Percentiles rank a stretch among this genome's conserved stretches.
Conservation (phyloP, 2,329 filamentous ascomycete genomes). For the Ceratocystis ficicola region DNA sequence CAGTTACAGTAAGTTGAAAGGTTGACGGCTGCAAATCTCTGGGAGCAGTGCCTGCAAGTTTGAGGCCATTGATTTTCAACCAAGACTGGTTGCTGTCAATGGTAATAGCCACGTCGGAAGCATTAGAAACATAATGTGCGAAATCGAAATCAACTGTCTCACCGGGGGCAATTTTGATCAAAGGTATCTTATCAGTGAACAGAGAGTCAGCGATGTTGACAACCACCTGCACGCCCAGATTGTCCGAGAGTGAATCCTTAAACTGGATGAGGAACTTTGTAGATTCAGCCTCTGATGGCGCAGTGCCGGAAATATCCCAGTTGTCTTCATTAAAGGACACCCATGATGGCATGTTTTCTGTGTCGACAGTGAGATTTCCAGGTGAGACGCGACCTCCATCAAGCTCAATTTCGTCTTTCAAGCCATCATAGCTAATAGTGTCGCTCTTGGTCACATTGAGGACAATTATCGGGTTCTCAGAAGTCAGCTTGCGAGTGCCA, state of each 20-base stretch:
- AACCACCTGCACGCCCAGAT: slow-evolving; percentile 42
- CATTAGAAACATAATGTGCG: slow-evolving; percentile 32
- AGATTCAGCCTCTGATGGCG: slow-evolving; percentile 45
- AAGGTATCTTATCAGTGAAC: slow-evolving; percentile 31
- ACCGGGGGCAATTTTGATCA: slow-evolving; percentile 33
- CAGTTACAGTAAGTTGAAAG: slow-evolving; percentile 17
- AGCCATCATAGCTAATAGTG: slow-evolving; percentile 40
- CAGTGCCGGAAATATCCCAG: slow-evolving; percentile 52
- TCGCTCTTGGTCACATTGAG: slow-evolving; percentile 45
- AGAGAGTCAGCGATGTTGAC: slow-evolving; percentile 31
- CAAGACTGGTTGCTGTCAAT: slow-evolving; percentile 34
- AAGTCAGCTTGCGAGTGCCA: slow-evolving; percentile 55
- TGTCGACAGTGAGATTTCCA: slow-evolving; percentile 42
- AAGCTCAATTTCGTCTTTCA: slow-evolving; percentile 42
- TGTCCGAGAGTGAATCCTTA: slow-evolving; percentile 47
- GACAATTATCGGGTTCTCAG: slow-evolving; percentile 43
- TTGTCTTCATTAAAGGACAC: slow-evolving; percentile 50
- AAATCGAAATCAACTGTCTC: slow-evolving; percentile 35
- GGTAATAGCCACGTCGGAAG: slow-evolving; percentile 31
- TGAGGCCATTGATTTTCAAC: slow-evolving; percentile 33
- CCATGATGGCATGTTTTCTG: slow-evolving; percentile 52
- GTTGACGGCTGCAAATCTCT: neutral
- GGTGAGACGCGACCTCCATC: slow-evolving; percentile 42
- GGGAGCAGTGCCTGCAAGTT: slow-evolving; percentile 34
- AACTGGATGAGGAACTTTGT: slow-evolving; percentile 52